These are phyloP conservation scores for Lipomyces kockii DNA, from an alignment of 805 yeast genomes.

Conservation along the genomic window DNA sequence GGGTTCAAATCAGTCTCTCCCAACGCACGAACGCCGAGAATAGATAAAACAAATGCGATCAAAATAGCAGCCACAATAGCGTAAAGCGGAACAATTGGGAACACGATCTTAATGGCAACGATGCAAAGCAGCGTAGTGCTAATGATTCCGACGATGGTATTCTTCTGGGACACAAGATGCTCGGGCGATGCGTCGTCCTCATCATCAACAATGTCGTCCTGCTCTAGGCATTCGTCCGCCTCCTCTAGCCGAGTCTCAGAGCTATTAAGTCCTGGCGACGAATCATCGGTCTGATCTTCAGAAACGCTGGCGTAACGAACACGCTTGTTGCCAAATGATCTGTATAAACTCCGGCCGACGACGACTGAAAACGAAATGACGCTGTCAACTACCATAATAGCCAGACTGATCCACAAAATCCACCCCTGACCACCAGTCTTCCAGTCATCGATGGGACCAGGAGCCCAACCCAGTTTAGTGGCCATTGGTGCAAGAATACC, in stretches of 20 bases:
- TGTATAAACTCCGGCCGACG: constrained; percentile 28
- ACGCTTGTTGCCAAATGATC: constrained; percentile 10
- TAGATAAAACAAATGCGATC: constrained; percentile 76
- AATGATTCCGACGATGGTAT: constrained; percentile 64
- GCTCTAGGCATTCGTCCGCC: constrained; percentile 9
- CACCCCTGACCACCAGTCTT: constrained; percentile 93
- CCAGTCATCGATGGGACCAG: constrained; percentile 91
- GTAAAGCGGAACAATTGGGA: constrained; percentile 70
- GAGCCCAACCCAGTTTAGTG: constrained; percentile 76
- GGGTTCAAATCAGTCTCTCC: constrained; percentile 98
- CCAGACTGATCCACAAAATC: constrained; percentile 91
- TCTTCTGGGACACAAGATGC: constrained; percentile 56
- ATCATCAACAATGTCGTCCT: constrained; percentile 31
- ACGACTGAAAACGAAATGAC: constrained; percentile 71
- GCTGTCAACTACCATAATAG: constrained; percentile 93
- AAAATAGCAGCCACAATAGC: constrained; percentile 70
- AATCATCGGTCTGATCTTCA: background rate
- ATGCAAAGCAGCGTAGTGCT: constrained; percentile 72
- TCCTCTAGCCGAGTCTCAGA: constrained; percentile 6
- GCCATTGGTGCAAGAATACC: constrained; percentile 84
- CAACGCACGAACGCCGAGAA: constrained; percentile 88
- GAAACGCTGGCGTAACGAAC: constrained; percentile 17
- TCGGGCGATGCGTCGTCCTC: constrained; percentile 50
- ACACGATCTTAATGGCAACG: constrained; percentile 64
- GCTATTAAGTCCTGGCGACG: background rate